phyloP scores from a whole-genome alignment of 2,329 filamentous ascomycete genomes.

The Pseudocercospora vitis region DNA sequence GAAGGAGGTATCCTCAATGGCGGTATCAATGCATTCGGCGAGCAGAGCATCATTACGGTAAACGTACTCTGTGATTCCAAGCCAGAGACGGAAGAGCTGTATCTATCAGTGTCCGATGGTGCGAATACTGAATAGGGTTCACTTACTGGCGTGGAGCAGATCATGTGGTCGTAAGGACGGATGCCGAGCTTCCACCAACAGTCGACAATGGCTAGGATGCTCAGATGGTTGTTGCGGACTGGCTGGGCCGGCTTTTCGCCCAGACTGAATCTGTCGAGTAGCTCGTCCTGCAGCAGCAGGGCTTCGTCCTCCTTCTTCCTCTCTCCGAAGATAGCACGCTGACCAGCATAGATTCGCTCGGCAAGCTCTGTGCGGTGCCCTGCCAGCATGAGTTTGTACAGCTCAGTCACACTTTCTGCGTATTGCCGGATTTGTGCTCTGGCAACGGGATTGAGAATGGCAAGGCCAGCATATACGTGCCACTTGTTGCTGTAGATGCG shows the following conservation, averaged over 20 bases:
- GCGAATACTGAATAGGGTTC: not conserved
- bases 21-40: slow-evolving; percentile 76
- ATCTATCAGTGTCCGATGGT: not conserved
- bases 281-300: slow-evolving; percentile 72
- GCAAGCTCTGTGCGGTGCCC: slow-evolving; percentile 75
- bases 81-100: slow-evolving; percentile 85
- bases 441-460: slow-evolving; percentile 92
- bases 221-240: slow-evolving; percentile 89
- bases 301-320: slow-evolving; percentile 59
- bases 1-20: slow-evolving; percentile 86
- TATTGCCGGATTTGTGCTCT: slow-evolving; percentile 93
- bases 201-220: slow-evolving; percentile 93
- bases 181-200: slow-evolving; percentile 95
- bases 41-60: slow-evolving; percentile 81
- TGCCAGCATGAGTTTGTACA: slow-evolving; percentile 96
- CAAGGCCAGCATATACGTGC: slow-evolving; percentile 97
- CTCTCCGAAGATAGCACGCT: slow-evolving; percentile 64
- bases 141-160: slow-evolving; percentile 85
- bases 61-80: slow-evolving; percentile 95
- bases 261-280: slow-evolving; percentile 86
- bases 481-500: slow-evolving; percentile 98
- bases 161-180: slow-evolving; percentile 98
- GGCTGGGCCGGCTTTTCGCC: slow-evolving; percentile 66
- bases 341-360: slow-evolving; percentile 73
- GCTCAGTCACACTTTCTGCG: slow-evolving; percentile 83